phyloP scores from a whole-genome alignment of 2,329 filamentous ascomycete genomes.

The Nannizziopsis barbatae region DNA sequence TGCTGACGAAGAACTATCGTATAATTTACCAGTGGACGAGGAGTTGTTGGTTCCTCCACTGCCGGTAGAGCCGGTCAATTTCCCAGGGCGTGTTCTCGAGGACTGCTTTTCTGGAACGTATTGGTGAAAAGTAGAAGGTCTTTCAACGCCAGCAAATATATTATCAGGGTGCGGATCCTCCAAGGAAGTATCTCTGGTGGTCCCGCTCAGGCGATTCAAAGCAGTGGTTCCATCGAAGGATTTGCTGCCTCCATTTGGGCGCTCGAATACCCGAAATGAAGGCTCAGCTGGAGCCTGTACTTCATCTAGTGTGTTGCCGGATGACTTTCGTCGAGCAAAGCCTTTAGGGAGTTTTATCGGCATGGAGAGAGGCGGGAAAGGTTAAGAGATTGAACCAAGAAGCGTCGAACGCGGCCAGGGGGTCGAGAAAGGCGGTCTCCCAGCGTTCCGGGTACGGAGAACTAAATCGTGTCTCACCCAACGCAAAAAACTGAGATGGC shows the following conservation, averaged over 20 bases:
- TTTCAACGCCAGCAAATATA: constrained; percentile 29
- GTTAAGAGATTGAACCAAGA: background rate
- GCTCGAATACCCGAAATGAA: constrained; percentile 46
- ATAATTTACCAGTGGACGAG: constrained; percentile 35
- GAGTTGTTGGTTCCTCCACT: constrained; percentile 42
- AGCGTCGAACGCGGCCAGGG: constrained; percentile 2
- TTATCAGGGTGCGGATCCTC: constrained; percentile 30
- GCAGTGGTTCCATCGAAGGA: constrained; percentile 34
- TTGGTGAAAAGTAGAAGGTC: constrained; percentile 24
- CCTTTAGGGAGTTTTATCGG: constrained; percentile 47
- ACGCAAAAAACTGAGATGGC: background rate
- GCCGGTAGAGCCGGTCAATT: constrained; percentile 30
- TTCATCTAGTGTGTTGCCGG: constrained; percentile 44
- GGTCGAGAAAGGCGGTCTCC: constrained; percentile 2
- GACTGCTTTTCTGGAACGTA: constrained; percentile 5
- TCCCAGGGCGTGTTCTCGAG: constrained; percentile 14
- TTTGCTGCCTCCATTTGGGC: constrained; percentile 35
- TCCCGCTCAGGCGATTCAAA: constrained; percentile 23
- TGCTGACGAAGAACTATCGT: constrained; percentile 39
- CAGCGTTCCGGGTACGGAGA: background rate
- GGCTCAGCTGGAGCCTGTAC: constrained; percentile 31
- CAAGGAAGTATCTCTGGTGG: constrained; percentile 26
- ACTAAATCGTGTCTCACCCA: background rate
- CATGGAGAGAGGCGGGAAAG: constrained; percentile 30
- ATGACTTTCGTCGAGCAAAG: constrained; percentile 45